Evolutionary conservation across 768 basidiomycete genomes (phyloP), one percentile per base, ranked within the genome.

Genomic region (Termitomyces sp.): DNA sequence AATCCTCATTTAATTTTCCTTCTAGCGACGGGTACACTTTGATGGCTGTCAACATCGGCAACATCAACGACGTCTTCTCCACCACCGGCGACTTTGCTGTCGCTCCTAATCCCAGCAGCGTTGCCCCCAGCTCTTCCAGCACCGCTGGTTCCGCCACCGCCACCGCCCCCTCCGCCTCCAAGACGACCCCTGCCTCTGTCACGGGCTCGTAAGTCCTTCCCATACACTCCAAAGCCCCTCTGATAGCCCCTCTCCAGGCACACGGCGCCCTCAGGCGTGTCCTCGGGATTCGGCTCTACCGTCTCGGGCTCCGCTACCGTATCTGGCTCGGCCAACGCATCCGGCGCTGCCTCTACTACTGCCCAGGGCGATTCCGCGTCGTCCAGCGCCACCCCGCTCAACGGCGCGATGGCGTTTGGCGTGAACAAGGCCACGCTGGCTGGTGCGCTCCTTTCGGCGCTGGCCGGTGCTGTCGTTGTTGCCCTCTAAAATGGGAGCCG

Each of bases 11-110:
- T 7, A 44, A 24, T 31, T 20, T 2, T 51, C 54, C 31, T 1
- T 10, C 3, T 45, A 85, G 83, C 8, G 67, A 49, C 48, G 75
- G 73, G 8, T 88, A 88, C 65, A 75, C 74, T 6, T 26, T 87
- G 0, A 50, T 76, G 55, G 77, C 81, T 0, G 72, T 83, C 8
- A 71, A 78, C 55, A 60, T 73, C 41, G 74, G 73, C 44, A 69
- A 87, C 65, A 70, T 81, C 62, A 76, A 67, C 66, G n/a, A 73
- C 0, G 69, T 83, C 7, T 82, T 72, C 57, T 69, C 78, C 4
- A 37, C 62, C 26, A 76, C 72, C 4, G 67, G 68, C 10, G 1
- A 42, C 0, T 87, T 88, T 69, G 34, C 70, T n/a, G 69, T 87
- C 55, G 73, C 62, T 1, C 64, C 64, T 1, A 65, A 60, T 45